Conservation (phyloP, 495 filamentous ascomycete species). For the Geopyxis carbonaria region DNA sequence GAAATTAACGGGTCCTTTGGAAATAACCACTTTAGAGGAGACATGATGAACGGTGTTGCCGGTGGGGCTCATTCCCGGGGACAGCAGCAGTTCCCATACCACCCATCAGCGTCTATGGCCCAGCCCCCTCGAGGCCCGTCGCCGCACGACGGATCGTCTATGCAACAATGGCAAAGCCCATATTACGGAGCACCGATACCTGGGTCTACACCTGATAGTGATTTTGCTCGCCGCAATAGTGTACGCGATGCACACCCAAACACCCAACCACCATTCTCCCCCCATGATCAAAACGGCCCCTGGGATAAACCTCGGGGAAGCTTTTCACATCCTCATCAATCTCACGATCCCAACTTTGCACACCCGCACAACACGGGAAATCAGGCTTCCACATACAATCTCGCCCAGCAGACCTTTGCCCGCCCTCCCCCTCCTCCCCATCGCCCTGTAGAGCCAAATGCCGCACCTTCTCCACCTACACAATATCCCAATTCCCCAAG, state of each 20-base stretch:
- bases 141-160: background rate
- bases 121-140: constrained; percentile 1
- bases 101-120: constrained; percentile 2
- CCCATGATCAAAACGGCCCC: background rate
- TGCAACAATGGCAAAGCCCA: background rate
- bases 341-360: constrained; percentile 8
- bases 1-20: background rate
- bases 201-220: background rate
- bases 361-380: constrained; percentile 17
- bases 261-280: background rate
- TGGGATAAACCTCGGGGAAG: background rate
- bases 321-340: constrained; percentile 1
- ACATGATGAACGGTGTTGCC: constrained; percentile 6
- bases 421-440: constrained; percentile 8
- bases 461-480: constrained; percentile 23
- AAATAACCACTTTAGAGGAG: background rate
- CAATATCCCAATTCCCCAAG: constrained; percentile 22
- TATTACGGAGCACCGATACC: background rate
- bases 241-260: background rate
- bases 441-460: constrained; percentile 20
- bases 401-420: too few relatives aligned
- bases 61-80: background rate
- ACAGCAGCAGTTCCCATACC: background rate
- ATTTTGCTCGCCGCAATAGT: background rate
- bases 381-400: constrained; percentile 14